phyloP scores from a whole-genome alignment of 78 protist species.

The Dictyostelium firmibasis region DNA sequence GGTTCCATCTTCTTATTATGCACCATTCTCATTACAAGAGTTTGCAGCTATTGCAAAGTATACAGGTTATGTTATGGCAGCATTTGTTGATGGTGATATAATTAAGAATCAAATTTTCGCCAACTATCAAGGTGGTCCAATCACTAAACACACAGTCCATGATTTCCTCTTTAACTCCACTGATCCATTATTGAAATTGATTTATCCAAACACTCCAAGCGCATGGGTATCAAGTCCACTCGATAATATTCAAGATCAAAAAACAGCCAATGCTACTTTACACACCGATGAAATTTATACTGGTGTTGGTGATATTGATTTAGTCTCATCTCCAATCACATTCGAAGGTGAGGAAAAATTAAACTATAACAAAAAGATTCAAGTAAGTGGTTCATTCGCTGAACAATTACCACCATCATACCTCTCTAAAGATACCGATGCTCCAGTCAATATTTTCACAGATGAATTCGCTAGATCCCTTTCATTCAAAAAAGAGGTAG shows the following conservation, averaged over 20 bases:
- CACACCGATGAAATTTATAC: background rate
- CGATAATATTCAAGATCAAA: background rate
- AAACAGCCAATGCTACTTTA: background rate
- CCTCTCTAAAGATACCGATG: background rate
- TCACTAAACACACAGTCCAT: slow-evolving; percentile 7
- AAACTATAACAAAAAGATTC: background rate
- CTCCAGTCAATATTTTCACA: slow-evolving; percentile 9
- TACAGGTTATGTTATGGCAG: background rate
- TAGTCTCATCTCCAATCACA: slow-evolving; percentile 34
- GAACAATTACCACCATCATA: slow-evolving; percentile 55
- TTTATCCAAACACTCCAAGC: background rate
- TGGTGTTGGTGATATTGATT: slow-evolving; percentile 27
- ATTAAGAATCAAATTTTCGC: background rate
- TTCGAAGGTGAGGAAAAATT: background rate
- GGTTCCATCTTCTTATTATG: background rate
- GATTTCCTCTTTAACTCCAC: slow-evolving; percentile 18
- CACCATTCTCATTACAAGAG: background rate
- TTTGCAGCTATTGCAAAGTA: background rate
- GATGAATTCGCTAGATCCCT: slow-evolving; percentile 45
- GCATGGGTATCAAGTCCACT: slow-evolving; percentile 2
- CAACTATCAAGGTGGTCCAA: slow-evolving; percentile 2
- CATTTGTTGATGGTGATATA: background rate
- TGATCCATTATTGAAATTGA: slow-evolving; percentile 21
- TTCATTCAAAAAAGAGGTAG: background rate
- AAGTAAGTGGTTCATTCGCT: slow-evolving; percentile 24